A percentile compares a stretch with the other conserved stretches of the same genome.
Evolutionary conservation across 1,284 basidiomycete species (phyloP).

Genomic region (Microbotryum intermedium): DNA sequence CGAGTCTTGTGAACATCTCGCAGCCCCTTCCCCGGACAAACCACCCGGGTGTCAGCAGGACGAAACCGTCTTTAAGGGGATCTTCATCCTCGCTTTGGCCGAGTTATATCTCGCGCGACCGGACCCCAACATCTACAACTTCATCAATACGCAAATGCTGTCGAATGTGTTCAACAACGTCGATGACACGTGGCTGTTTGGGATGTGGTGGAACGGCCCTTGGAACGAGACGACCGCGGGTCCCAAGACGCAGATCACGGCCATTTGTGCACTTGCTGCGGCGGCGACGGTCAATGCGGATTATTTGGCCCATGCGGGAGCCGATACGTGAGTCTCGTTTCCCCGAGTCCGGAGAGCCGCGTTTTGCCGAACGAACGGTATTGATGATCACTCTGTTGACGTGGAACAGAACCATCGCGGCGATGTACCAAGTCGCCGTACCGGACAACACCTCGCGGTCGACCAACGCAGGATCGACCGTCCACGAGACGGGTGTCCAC

Average conservation of each 20-base stretch:
- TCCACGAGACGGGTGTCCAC: too few species aligned
- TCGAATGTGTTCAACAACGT: slow-evolving; percentile 20
- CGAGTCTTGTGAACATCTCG: slow-evolving; percentile 19
- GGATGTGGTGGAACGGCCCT: slow-evolving; percentile 23
- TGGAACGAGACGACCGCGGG: slow-evolving; percentile 26
- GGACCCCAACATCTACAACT: slow-evolving; percentile 26
- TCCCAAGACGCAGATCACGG: slow-evolving; percentile 22
- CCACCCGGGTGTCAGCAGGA: slow-evolving; percentile 22
- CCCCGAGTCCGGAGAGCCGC: too few species aligned
- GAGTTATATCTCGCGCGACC: slow-evolving; percentile 21
- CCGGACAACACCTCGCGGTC: neutral
- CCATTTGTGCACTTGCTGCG: slow-evolving; percentile 15
- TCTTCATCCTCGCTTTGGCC: slow-evolving; percentile 17
- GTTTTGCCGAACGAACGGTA: too few species aligned
- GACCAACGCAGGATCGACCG: neutral
- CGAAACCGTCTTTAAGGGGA: slow-evolving; percentile 25
- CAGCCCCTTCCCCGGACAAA: slow-evolving; percentile 4
- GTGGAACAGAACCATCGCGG: neutral
- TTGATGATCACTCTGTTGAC: too few species aligned
- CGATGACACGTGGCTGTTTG: slow-evolving; percentile 21
- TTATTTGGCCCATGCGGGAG: slow-evolving; percentile 2
- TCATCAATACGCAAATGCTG: slow-evolving; percentile 23
- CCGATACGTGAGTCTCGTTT: too few species aligned
- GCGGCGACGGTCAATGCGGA: slow-evolving; percentile 18
- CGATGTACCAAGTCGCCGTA: neutral